Conservation (phyloP, 257 asterid genomes). For the Perilla frutescens region DNA sequence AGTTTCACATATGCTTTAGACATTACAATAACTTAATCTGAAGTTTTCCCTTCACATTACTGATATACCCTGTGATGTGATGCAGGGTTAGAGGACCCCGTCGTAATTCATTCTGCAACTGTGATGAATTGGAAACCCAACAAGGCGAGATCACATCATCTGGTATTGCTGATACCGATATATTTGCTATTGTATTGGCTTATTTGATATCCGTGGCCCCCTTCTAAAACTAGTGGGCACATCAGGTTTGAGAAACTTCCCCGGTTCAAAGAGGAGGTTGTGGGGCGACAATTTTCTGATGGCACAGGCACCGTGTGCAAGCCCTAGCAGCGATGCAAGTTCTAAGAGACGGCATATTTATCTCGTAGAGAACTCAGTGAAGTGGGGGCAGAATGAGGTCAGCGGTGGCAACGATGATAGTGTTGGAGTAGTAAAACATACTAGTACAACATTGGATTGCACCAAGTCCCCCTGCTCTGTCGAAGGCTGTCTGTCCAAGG, state of each 20-base stretch:
- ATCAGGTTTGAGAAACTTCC: constrained; percentile 61
- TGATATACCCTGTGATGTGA: neutral
- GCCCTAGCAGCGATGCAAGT: constrained; percentile 32
- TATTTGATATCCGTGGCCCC: neutral
- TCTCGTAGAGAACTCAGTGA: constrained; percentile 32
- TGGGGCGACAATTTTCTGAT: constrained; percentile 39
- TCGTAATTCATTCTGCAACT: constrained; percentile 52
- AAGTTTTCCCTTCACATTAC: neutral
- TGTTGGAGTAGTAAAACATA: constrained; percentile 44
- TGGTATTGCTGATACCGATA: constrained; percentile 37
- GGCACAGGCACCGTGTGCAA: constrained; percentile 35
- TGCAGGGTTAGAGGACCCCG: constrained; percentile 65
- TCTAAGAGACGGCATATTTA: constrained; percentile 51
- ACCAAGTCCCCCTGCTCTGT: constrained; percentile 61
- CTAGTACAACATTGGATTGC: constrained; percentile 42
- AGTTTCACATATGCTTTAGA: constrained; percentile 13
- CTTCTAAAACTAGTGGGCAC: constrained; percentile 34
- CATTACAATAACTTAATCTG: neutral
- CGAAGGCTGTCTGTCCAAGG: constrained; percentile 84
- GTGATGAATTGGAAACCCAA: constrained; percentile 61
- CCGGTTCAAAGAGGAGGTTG: constrained; percentile 85
- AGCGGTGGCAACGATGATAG: constrained; percentile 36
- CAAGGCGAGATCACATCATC: constrained; percentile 45
- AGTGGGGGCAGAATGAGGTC: constrained; percentile 39
- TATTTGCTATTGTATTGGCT: neutral